Evolutionary conservation across 164 flowering plant species (phyloP), one percentile per base, ranked within the genome.

Genomic region (Nelumbo lutea): DNA sequence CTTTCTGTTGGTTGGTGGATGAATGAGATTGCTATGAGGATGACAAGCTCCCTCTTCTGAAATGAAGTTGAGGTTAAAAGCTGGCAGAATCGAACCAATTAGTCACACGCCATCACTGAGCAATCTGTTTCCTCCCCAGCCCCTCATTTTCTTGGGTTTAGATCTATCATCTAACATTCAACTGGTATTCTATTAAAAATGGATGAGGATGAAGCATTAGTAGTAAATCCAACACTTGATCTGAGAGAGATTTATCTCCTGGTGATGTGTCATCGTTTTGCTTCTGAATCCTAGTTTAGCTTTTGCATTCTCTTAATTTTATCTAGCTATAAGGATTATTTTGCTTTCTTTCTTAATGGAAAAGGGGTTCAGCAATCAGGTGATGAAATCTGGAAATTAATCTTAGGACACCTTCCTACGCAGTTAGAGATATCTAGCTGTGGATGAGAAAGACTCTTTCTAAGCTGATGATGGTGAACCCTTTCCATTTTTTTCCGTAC

Each of bases 371-470:
- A 68, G 27, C 27, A 27, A 27, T 75, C 84, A 77, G 3, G 59
- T 77, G 84, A 82, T 73, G 82, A 79, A 56, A 75, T 64, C 1
- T 46, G 78, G 68, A 75, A 77, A 50, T 51, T 6, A 55, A 79
- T 82, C 82, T 82, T 82, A 79, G 84, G 82, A 82, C 84, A 79
- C 84, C 82, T 77, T 82, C 82, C 82, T 75, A 82, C 84, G 77
- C 78, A 61, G 79, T 77, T 63, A 9, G 53, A 39, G 15, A 43
- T 3, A 2, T 5, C 4, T 14, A 3, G 79, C 80, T 79, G 74
- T 81, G 84, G 80, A 79, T 81, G 84, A 78, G 84, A 81, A 78
- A 10, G 63, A 61, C 5, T n/a, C 27, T 60, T 73, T 68, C 75
- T 70, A 45, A 52, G 69, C 81, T 78, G 81, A 75, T 75, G 81